Evolutionary conservation across 2,329 filamentous ascomycete species (phyloP), one percentile per base, ranked within the genome.

Genomic region (Trichoderma cornu-damae): DNA sequence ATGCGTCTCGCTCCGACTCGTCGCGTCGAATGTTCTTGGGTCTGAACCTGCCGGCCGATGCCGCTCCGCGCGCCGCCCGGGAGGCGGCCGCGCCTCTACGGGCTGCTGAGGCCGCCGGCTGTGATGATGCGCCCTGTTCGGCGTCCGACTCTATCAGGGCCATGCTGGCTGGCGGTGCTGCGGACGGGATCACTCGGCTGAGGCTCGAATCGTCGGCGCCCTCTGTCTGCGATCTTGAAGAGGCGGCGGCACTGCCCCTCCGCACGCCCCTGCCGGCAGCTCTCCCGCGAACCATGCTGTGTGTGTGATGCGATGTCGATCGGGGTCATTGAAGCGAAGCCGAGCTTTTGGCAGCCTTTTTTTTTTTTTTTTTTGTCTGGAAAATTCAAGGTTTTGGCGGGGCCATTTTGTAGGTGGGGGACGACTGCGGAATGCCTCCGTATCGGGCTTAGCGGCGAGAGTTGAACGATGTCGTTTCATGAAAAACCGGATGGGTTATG

Each of bases 1-100:
- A 67, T 50, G 63, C 73, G 53, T 78, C 76, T 64, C 78, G 70
- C 51, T 79, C 77, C 6, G 75, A 73, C 56, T 79, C 77, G 67
- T 80, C 77, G 73, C 78, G 70, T 53, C 78, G 73, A 47, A 79
- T 65, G 59, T 75, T 77, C 61, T 74, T 79, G 28, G 78, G 78
- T 51, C 73, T 73, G 52, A 80, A 79, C 35, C 78, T 72, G 37
- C 70, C 71, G 8, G 66, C 59, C 12, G 73, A 64, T 4, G 71
- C 67, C 34, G 69, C 62, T 6, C 69, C 69, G 20, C 70, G 71
- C 2, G 72, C 65, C 14, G 67, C 60, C 4, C 69, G 63, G 43
- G 67, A 66, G 14, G 68, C 62, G 14, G 68, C 50, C 6, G 64
- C 57, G 34, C 54, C 60, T 44, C 61, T 46, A 14, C 57, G 44